Evolutionary conservation across 2,329 filamentous ascomycete genomes (phyloP), one percentile per base, ranked within the genome.

Genomic region (Sclerotinia subarctica): DNA sequence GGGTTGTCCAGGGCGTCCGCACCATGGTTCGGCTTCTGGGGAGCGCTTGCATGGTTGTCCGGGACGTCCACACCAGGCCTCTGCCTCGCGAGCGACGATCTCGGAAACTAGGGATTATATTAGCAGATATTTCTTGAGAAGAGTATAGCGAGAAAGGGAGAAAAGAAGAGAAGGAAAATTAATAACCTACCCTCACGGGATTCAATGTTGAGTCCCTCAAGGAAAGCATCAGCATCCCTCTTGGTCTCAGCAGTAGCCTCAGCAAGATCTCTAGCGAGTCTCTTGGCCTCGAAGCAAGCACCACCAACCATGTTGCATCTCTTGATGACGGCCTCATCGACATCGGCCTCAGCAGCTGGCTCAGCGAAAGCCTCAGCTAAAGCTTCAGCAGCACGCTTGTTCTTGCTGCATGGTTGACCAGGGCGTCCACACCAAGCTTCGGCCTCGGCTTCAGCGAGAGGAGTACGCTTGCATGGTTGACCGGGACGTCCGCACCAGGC

Each of bases 11-110:
- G 66, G 69, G 5, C 60, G 47, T 21, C 67, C 67, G 35, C 72
- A 72, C n/a, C 67, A 74, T 47, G 74, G 69, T 35, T 69, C 70
- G 51, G 71, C 69, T 19, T 76, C 56, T n/a, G n/a, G n/a, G n/a
- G n/a, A n/a, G 35, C 68, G 68, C 24, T 54, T 54, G 26, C 73
- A 75, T 26, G 51, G 51, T n/a, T 68, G 66, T 4, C 66, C 66
- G 32, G 62, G 52, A 3, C 59, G 64, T 56, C 67, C 67, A 21
- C 67, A 68, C 35, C 51, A 51, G 6, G 67, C 66, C 38, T 65
- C 69, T 8, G 69, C 68, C 15, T 69, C 68, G 32, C 68, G 68
- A 8, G 65, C 58, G n/a, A 57, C 35, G 10, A 53, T 32, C 17
- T 69, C 68, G 44, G 68, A 69, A 26, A 54, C 68, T 68, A 35